phyloP scores from a whole-genome alignment of 495 filamentous ascomycete species.

The Stereocaulon alpinum region DNA sequence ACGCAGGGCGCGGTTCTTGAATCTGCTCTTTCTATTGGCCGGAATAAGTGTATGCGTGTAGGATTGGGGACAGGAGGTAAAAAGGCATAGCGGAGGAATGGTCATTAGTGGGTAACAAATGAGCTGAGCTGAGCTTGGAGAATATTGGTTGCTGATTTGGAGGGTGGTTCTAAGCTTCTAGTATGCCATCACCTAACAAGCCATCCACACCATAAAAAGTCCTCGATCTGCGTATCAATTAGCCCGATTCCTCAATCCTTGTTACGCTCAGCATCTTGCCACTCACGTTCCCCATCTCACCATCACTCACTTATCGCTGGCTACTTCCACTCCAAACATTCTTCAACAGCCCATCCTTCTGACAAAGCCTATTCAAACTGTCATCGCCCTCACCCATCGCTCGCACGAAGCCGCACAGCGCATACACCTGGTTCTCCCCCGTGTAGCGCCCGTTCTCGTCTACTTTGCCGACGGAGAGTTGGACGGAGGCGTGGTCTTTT shows the following conservation, averaged over 20 bases:
- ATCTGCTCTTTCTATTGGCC: constrained; percentile 4
- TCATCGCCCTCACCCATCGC: constrained; percentile 98
- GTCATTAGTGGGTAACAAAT: neutral
- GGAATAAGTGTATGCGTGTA: neutral
- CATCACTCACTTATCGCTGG: constrained; percentile 47
- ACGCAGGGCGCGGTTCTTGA: neutral
- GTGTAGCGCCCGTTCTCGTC: constrained; percentile 95
- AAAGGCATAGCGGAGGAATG: neutral
- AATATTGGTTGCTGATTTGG: too few species aligned
- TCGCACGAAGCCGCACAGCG: constrained; percentile 94
- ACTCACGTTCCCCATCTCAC: too few species aligned
- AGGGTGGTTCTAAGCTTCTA: neutral
- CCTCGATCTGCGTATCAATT: neutral
- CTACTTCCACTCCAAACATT: constrained; percentile 74
- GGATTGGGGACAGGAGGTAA: neutral
- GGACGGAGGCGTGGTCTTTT: constrained; percentile 91
- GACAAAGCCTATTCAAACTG: constrained; percentile 85
- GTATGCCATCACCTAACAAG: neutral
- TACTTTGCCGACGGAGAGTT: constrained; percentile 83
- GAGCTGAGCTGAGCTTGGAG: too few species aligned
- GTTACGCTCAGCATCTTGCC: neutral
- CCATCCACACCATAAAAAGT: neutral
- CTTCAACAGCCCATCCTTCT: constrained; percentile 94
- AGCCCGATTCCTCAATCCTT: neutral
- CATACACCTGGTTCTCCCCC: constrained; percentile 94